phyloP scores from a whole-genome alignment of 306 rosid species.

The Prunus salicina region DNA sequence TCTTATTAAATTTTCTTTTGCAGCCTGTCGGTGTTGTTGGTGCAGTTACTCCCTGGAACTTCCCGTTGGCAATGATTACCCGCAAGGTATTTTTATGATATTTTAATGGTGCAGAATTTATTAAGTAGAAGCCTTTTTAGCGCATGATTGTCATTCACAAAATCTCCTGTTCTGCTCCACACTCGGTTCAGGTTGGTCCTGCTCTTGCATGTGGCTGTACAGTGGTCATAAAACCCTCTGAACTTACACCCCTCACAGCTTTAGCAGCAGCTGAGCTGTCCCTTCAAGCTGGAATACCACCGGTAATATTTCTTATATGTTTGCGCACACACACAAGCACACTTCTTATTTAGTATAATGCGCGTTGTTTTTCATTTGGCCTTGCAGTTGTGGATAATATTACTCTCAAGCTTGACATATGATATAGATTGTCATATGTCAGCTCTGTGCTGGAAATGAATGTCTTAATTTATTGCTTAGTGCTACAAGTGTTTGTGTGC shows the following conservation, averaged over 20 bases:
- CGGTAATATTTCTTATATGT: constrained; percentile 38
- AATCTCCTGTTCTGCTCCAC: constrained; percentile 18
- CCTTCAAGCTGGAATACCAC: constrained; percentile 94
- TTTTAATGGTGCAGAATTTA: constrained; percentile 12
- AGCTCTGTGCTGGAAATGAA: not conserved
- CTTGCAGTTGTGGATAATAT: not conserved
- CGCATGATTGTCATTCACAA: constrained; percentile 3
- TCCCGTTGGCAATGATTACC: constrained; percentile 96
- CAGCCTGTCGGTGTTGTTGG: constrained; percentile 99
- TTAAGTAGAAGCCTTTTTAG: constrained; percentile 1
- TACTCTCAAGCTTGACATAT: not conserved
- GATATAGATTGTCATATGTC: not conserved
- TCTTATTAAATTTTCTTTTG: constrained; percentile 23
- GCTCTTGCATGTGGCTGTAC: constrained; percentile 99
- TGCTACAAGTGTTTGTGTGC: not conserved
- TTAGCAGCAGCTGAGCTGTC: constrained; percentile 97
- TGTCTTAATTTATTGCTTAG: constrained; percentile 1
- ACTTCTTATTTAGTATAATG: not conserved
- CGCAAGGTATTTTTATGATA: constrained; percentile 60
- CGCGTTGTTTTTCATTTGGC: not conserved
- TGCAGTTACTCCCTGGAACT: constrained; percentile 93
- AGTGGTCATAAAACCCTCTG: constrained; percentile 92
- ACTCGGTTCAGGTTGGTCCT: constrained; percentile 80
- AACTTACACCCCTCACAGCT: constrained; percentile 94
- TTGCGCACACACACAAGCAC: not conserved